Evolutionary conservation across 805 yeast species (phyloP), one percentile per base, ranked within the genome.

Genomic region (Yarrowia sp.): DNA sequence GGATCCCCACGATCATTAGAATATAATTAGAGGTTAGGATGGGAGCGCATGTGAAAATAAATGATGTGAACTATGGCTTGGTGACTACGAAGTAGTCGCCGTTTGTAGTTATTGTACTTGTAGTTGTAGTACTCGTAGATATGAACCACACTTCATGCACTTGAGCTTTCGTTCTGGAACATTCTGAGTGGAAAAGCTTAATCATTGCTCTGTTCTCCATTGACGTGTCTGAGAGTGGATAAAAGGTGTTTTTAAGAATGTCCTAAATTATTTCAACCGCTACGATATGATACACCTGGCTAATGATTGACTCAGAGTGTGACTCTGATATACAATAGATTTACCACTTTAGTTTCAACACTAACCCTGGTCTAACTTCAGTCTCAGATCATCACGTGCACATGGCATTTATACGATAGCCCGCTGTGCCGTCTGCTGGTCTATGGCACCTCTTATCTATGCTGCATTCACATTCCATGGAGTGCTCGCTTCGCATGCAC

Each of bases 1-100:
- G 79, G 97, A 90, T 71, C 92, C 93, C 28, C 98, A 93, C 75
- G 96, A 79, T 65, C 97, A 92, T 77, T 86, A 75, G 60, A 31
- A 58, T 43, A 43, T 43, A 58, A 51, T 32, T 35, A 48, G 55
- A 44, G 44, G 4, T 4, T 43, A 35, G 41, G 15, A 55, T 55
- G 43, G 42, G 43, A 33, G 60, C 60, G 39, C 31, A 51, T 39
- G 60, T n/a, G 44, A 51, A 51, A 22, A 22, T 22, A 35, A 35
- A 35, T 35, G 38, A 10, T 35, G 38, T 35, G 13, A 9, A 9
- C 13, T 35, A 35, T 35, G n/a, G 38, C 38, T 35, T 4, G 13
- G 38, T 7, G 13, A 7, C 8, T 35, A 22, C 28, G 28, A 22
- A 22, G 28, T 22, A 22, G 28, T 5, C 28, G 28, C 28, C 28